phyloP scores from a whole-genome alignment of 306 rosid species.

The Nissolia schottii region DNA sequence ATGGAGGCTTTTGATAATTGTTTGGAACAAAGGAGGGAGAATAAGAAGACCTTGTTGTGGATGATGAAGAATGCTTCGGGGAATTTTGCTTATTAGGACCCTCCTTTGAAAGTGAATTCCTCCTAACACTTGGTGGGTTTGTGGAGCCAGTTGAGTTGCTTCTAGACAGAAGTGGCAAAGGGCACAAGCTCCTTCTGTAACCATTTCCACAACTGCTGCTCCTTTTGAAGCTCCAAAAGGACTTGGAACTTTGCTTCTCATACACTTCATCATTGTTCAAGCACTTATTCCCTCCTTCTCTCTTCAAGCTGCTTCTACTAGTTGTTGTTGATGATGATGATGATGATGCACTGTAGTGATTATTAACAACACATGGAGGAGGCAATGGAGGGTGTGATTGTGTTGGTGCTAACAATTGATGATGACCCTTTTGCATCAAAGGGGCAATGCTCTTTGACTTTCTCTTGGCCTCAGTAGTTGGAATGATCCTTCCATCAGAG shows the following conservation, averaged over 20 bases:
- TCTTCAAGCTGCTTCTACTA: constrained; percentile 14
- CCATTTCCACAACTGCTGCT: constrained; percentile 87
- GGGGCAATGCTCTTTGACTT: constrained; percentile 14
- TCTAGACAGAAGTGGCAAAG: constrained; percentile 73
- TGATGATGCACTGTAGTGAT: not conserved
- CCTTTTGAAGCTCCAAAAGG: constrained; percentile 81
- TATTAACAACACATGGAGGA: constrained; percentile 9
- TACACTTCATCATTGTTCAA: constrained; percentile 35
- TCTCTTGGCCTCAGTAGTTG: constrained; percentile 57
- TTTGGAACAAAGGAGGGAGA: constrained; percentile 10
- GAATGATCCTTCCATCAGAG: constrained; percentile 70
- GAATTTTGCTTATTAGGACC: constrained; percentile 40
- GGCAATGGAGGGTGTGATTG: constrained; percentile 30
- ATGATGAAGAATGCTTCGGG: constrained; percentile 30
- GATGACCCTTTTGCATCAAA: constrained; percentile 19
- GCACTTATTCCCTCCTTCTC: constrained; percentile 31
- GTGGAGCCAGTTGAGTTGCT: constrained; percentile 84
- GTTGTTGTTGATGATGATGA: no score
- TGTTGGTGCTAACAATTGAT: not conserved
- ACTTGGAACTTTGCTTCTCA: constrained; percentile 52
- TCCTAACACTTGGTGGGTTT: constrained; percentile 38
- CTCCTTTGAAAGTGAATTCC: constrained; percentile 39
- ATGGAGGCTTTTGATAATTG: constrained; percentile 60
- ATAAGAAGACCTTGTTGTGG: constrained; percentile 29
- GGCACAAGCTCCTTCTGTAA: constrained; percentile 67